phyloP scores from a whole-genome alignment of 176 grass and related monocot species.

The Aegilops bicornis region DNA sequence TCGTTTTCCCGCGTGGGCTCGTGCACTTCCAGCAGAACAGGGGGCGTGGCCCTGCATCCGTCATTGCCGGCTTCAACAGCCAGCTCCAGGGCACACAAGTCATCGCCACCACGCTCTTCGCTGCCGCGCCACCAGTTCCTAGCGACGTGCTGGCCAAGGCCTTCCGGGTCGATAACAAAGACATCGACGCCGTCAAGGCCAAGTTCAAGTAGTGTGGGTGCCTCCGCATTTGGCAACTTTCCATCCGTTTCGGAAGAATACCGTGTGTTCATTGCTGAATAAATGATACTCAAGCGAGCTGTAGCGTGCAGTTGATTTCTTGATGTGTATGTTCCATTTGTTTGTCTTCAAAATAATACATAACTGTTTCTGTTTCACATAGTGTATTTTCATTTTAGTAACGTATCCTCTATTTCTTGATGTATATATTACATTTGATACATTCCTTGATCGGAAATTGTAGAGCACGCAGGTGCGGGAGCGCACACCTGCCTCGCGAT shows the following conservation, averaged over 20 bases:
- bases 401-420: no score
- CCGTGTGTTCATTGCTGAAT: background rate
- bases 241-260: background rate
- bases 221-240: background rate
- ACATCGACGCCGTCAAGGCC: constrained; percentile 47
- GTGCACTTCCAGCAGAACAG: no score
- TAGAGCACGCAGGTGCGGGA: no score
- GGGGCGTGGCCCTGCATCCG: constrained; percentile 33
- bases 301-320: background rate
- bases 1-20: no score
- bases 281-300: background rate
- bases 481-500: no score
- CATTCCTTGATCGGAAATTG: no score
- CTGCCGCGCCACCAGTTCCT: constrained; percentile 28
- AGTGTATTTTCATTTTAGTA: no score
- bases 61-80: constrained; percentile 71
- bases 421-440: no score
- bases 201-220: constrained; percentile 28
- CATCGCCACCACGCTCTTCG: constrained; percentile 59
- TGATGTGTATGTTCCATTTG: background rate
- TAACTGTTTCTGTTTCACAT: background rate
- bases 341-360: background rate
- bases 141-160: constrained; percentile 59
- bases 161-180: constrained; percentile 33
- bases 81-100: constrained; percentile 73